A percentile compares a stretch with the other conserved stretches of the same genome.
phyloP scores from a whole-genome alignment of 192 early-diverging fungal species.

The Gonapodya prolifera region DNA sequence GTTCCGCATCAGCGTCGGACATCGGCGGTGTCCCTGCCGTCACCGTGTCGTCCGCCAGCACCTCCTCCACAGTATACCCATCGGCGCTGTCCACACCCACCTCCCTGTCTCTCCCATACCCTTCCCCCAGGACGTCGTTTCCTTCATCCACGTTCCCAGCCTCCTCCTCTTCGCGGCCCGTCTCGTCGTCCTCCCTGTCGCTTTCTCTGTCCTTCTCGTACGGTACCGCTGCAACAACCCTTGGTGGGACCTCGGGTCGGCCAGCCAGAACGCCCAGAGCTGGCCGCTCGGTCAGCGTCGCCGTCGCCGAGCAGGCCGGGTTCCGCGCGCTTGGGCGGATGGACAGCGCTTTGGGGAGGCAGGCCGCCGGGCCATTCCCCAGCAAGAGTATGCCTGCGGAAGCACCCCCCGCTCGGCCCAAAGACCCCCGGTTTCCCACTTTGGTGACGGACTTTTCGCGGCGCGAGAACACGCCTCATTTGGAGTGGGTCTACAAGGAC shows the following conservation, averaged over 20 bases:
- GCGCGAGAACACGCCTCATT: neutral
- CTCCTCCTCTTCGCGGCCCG: neutral
- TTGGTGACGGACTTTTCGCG: neutral
- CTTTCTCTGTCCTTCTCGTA: neutral
- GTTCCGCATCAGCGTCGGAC: neutral
- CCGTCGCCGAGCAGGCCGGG: neutral
- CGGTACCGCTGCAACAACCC: neutral
- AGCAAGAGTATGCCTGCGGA: too few species aligned
- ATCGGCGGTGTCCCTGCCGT: neutral
- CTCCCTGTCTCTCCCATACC: neutral
- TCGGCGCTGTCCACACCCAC: neutral
- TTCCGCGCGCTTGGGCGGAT: neutral
- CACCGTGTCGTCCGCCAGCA: neutral
- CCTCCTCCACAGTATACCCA: neutral
- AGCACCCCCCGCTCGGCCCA: neutral
- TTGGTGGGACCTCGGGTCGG: neutral
- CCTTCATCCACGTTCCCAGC: neutral
- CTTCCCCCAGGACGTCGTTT: neutral
- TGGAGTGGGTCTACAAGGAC: neutral
- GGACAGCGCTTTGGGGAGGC: neutral
- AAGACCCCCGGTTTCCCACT: neutral
- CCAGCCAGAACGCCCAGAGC: neutral
- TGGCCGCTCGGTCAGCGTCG: neutral
- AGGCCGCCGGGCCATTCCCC: too few species aligned
- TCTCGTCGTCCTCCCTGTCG: neutral